These are phyloP conservation scores for Hypoxylon sp. DNA, from an alignment of 2,329 filamentous ascomycete genomes.

Conservation along the genomic window DNA sequence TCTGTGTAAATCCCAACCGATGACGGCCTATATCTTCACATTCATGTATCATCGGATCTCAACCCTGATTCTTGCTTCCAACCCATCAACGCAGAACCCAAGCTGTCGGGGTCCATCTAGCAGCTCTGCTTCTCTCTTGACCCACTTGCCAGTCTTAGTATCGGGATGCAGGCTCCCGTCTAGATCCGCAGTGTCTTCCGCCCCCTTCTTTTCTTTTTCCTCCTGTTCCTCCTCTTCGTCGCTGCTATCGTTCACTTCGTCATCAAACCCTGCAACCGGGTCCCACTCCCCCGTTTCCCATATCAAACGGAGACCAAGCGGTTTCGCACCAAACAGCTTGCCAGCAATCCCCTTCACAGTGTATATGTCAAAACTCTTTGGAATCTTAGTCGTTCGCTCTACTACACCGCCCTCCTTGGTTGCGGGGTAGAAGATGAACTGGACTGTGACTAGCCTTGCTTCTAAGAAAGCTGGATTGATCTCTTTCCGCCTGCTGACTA, in stretches of 20 bases:
- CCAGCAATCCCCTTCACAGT: slow-evolving; percentile 80
- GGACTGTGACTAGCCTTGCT: slow-evolving; percentile 75
- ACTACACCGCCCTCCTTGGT: slow-evolving; percentile 6
- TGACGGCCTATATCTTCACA: no score
- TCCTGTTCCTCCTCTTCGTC: slow-evolving; percentile 59
- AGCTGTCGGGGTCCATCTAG: slow-evolving; percentile 81
- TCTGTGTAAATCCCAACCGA: no score
- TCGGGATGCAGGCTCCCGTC: slow-evolving; percentile 36
- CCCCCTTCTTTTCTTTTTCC: slow-evolving; percentile 46
- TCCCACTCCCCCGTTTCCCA: slow-evolving; percentile 96
- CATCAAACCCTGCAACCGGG: slow-evolving; percentile 71
- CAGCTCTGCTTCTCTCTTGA: slow-evolving; percentile 82
- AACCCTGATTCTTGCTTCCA: slow-evolving; percentile 75
- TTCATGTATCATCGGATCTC: slow-evolving; percentile 55
- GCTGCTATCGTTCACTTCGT: slow-evolving; percentile 63
- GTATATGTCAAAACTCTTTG: slow-evolving; percentile 82
- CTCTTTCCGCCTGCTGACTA: slow-evolving; percentile 63
- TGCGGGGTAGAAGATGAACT: slow-evolving; percentile 51
- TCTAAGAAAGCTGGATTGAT: slow-evolving; percentile 84
- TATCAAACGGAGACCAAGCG: slow-evolving; percentile 71
- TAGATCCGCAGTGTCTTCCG: slow-evolving; percentile 17
- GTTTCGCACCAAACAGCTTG: slow-evolving; percentile 70
- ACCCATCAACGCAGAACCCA: slow-evolving; percentile 82
- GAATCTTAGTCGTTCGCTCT: slow-evolving; percentile 63
- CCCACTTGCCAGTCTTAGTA: slow-evolving; percentile 65